Base-by-base conservation (phyloP, 2,329 filamentous ascomycete genomes). In the Trichoderma koningii region DNA sequence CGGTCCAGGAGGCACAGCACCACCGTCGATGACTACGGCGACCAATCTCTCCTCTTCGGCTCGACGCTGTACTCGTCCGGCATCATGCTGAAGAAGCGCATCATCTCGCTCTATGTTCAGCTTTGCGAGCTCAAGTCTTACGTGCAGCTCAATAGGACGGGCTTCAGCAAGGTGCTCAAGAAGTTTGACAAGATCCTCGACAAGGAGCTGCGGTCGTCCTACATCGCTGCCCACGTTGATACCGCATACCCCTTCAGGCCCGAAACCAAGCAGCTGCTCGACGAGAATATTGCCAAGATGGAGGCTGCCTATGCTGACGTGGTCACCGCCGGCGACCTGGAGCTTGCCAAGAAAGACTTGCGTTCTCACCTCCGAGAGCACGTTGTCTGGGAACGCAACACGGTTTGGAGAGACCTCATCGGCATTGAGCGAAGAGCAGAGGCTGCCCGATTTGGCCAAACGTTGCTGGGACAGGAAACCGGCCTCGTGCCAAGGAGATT, bases 401-500 rank as follows among this genome's bases (percentile, higher is more conserved):
- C 95, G 0, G 95, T 99, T 19, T 99, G 95, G 95, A 85, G 96
- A 78, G 95, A 99, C 72, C 95, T 99, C 87, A 99, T 99, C 75
- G 95, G 94, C 61, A 94, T 99, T 70, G 96, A 99, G 80, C 86
- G 95, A 23, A 93, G 96, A 74, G 92, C 92, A 1, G 94, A 98
- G 78, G 96, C 95, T 9, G 94, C 94, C 9, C 95, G 94, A 70
- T 84, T 99, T 69, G 95, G 95, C 23, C 87, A 90, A 69, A 91
- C 92, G 0, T 82, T 98, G 63, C 85, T 98, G 2, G 93, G 93
- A 5, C 85, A 86, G 28, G 89, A 90, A 41, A 85, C 86, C 19
- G 88, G 90, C 70, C 85, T 86, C 30, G 82, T 85, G 7, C 86
- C 87, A 62, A 87, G 89, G 52, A 83, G 91, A 55, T 81, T 95